Evolutionary conservation across 257 asterid genomes (phyloP), one percentile per base, ranked within the genome.

Genomic region (Striga asiatica): DNA sequence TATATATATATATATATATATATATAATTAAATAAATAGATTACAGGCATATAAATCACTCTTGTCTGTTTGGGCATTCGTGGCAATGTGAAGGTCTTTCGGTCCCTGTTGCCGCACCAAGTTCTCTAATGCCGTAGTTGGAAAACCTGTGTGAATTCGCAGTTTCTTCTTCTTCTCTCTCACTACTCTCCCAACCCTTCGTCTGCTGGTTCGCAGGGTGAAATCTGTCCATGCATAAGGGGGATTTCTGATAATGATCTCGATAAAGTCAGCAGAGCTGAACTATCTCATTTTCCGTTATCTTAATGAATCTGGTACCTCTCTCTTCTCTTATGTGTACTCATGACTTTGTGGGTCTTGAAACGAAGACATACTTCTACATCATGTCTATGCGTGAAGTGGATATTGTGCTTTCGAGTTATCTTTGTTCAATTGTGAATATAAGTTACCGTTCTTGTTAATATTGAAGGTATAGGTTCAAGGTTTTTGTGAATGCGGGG

Each of bases 231-330:
- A 71, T 71, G 78, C 73, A 56, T 70, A 47, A 58, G 72, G 69
- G 61, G 61, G 54, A 17, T 64, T 64, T 38, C 58, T 53, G 38
- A 50, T 2, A 57, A 89, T 81, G 94, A 66, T 72, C 24, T 71
- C 97, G 56, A 48, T 89, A 32, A 83, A 94, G 57, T 86, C 96
- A 27, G 58, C 73, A 58, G 94, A 85, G 77, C 61, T 89, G 62
- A 85, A 89, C 68, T 89, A 81, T 73, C 93, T 89, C 25, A 75
- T 85, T 73, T 89, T 85, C 74, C 93, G 97, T 22, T 85, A 89
- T 61, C 93, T 89, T 45, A 85, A 78, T 64, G 96, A 89, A 81
- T 89, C 97, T 66, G 94, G 97, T 89, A 38, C 10, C 22, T 24
- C 47, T 42, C 23, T 20, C 34, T 59, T 11, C 18, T 5, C 56